Evolutionary conservation across 208 protist species (phyloP), one percentile per base, ranked within the genome.

Genomic region (Trypanosoma mega): DNA sequence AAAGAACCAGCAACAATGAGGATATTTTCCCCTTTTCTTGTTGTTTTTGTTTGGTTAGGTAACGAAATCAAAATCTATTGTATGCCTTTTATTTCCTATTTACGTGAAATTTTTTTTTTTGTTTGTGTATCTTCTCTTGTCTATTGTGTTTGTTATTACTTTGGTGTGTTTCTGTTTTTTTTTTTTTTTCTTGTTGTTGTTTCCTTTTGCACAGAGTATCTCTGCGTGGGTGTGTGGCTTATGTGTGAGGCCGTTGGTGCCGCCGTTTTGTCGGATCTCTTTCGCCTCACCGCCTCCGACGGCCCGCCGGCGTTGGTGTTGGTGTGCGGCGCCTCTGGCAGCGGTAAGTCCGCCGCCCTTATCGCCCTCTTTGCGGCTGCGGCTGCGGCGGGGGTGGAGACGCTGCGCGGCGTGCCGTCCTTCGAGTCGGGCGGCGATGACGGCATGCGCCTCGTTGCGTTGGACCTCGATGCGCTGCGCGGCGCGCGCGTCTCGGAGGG

Each of bases 171-270:
- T n/a, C n/a, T n/a, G n/a, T 53, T 44, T 43, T 14, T 31, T 26
- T 58, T 31, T 69, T 60, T 53, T 56, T 68, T 59, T 64, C 49
- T 54, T 45, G 37, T 20, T 33, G 16, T 43, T n/a, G n/a, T n/a
- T n/a, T n/a, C n/a, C n/a, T n/a, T n/a, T n/a, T n/a, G n/a, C n/a
- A n/a, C n/a, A n/a, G n/a, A n/a, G n/a, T n/a, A n/a, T n/a, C n/a
- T n/a, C n/a, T n/a, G n/a, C n/a, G n/a, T n/a, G n/a, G n/a, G n/a
- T n/a, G n/a, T n/a, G n/a, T n/a, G n/a, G n/a, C n/a, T n/a, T n/a
- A n/a, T n/a, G 21, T 49, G 51, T 34, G 78, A 78, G 76, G 78
- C 77, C 12, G 59, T 83, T 39, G 77, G 79, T 74, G 77, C 68
- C 27, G 60, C 34, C 11, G 37, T 83, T 12, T 49, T 83, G 4